Conservation (phyloP, 2,329 filamentous ascomycete genomes). For the Talaromyces sp. region DNA sequence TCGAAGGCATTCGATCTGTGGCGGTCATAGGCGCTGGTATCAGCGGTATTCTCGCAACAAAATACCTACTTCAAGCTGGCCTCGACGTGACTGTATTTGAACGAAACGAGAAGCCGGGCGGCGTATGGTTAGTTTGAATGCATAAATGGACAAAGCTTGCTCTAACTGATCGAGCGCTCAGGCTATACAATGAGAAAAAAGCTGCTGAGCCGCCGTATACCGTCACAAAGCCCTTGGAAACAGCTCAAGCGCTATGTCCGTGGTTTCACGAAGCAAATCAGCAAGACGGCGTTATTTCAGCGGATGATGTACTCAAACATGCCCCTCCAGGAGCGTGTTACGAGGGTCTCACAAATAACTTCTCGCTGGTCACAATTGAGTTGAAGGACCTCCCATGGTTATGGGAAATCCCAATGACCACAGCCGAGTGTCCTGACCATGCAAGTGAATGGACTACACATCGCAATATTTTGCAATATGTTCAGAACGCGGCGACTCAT, state of each 20-base stretch:
- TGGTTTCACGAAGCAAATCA: conserved; percentile 21
- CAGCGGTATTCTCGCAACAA: conserved; percentile 47
- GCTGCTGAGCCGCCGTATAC: conserved; percentile 50
- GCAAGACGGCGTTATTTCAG: conserved; percentile 21
- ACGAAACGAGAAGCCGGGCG: conserved; percentile 49
- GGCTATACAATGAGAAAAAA: conserved; percentile 50
- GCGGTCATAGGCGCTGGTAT: conserved; percentile 53
- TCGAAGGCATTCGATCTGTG: conserved; percentile 26
- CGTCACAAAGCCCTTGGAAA: conserved; percentile 23
- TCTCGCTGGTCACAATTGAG: conserved; percentile 8
- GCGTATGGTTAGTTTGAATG: conserved; percentile 48
- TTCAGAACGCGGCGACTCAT: conserved; percentile 5
- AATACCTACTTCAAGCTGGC: conserved; percentile 44
- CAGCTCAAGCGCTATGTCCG: conserved; percentile 34
- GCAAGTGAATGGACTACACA: conserved; percentile 14
- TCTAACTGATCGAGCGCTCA: conserved; percentile 20
- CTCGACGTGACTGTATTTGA: conserved; percentile 54
- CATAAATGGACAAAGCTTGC: neutral
- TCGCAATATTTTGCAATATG: neutral
- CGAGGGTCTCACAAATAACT: conserved; percentile 14
- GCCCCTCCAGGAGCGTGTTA: conserved; percentile 12
- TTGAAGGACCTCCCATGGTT: conserved; percentile 11
- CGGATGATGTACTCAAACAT: neutral
- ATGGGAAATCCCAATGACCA: conserved; percentile 11
- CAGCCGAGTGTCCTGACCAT: neutral